phyloP scores from a whole-genome alignment of 768 basidiomycete species.

The Kwoniella mangroviensis region DNA sequence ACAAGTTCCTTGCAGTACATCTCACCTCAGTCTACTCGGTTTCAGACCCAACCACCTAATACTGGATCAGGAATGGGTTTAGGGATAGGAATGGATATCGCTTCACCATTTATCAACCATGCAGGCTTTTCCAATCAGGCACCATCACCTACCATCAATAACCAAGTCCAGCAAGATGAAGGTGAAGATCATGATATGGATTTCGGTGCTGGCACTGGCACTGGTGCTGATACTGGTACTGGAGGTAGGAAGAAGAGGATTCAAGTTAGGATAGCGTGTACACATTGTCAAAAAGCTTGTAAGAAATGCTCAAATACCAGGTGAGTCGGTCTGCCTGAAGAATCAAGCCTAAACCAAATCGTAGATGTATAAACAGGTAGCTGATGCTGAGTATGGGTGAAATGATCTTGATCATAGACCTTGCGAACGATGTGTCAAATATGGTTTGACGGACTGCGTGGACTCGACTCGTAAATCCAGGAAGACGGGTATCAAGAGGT shows the following conservation, averaged over 20 bases:
- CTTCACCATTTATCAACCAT: too few species aligned
- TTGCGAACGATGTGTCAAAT: constrained; percentile 54
- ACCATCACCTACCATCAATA: background rate
- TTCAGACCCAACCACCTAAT: background rate
- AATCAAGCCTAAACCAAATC: background rate
- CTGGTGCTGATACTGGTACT: background rate
- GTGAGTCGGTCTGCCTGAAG: constrained; percentile 26
- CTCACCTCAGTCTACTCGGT: background rate
- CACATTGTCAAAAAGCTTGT: constrained; percentile 56
- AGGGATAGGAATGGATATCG: too few species aligned
- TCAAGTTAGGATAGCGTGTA: constrained; percentile 55
- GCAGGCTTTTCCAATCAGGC: too few species aligned
- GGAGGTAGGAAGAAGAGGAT: constrained; percentile 44
- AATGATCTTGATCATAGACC: constrained; percentile 30
- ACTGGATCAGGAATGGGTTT: background rate
- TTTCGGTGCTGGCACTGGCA: background rate
- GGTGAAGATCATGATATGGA: background rate
- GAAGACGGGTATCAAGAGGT: constrained; percentile 55
- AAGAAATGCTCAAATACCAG: constrained; percentile 56
- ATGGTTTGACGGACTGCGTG: constrained; percentile 49
- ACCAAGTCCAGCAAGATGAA: background rate
- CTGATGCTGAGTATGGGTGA: background rate
- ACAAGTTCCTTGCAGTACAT: background rate
- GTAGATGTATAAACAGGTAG: background rate
- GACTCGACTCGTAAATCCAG: constrained; percentile 50